Evolutionary conservation across 1,139 yeast species (phyloP).

Genomic region (Candida albicans): DNA sequence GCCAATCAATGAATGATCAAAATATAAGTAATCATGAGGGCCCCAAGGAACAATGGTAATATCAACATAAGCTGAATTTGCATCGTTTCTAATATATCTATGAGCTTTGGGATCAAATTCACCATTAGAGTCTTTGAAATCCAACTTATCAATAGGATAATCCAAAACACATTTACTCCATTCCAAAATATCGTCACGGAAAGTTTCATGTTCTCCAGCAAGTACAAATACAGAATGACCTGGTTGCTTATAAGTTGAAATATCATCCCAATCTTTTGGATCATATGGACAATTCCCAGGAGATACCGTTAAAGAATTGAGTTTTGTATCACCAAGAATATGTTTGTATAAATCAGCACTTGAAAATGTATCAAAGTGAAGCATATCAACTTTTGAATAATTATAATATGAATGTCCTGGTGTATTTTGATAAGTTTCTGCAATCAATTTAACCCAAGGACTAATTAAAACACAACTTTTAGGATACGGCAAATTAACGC

Average conservation of each 20-base stretch:
- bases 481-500: slow-evolving; percentile 25
- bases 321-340: slow-evolving; percentile 14
- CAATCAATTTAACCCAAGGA: slow-evolving; percentile 38
- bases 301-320: slow-evolving; percentile 12
- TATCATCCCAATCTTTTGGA: slow-evolving; percentile 34
- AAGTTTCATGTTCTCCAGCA: slow-evolving; percentile 35
- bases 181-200: slow-evolving; percentile 23
- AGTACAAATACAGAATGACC: slow-evolving; percentile 31
- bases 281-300: slow-evolving; percentile 20
- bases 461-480: slow-evolving; percentile 32
- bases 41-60: slow-evolving; percentile 46
- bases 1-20: background rate
- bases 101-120: slow-evolving; percentile 19
- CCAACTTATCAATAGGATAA: slow-evolving; percentile 22
- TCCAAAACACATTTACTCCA: slow-evolving; percentile 38
- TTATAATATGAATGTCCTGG: slow-evolving; percentile 39
- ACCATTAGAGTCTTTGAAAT: slow-evolving; percentile 28
- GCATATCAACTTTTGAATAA: slow-evolving; percentile 32
- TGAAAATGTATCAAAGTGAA: slow-evolving; percentile 17
- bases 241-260: slow-evolving; percentile 31
- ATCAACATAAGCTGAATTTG: slow-evolving; percentile 16
- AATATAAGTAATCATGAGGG: slow-evolving; percentile 31
- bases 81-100: slow-evolving; percentile 17
- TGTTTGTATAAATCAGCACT: slow-evolving; percentile 5
- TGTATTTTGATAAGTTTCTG: slow-evolving; percentile 7